Evolutionary conservation across 2,329 filamentous ascomycete species (phyloP).

Genomic region (Orbilia quercus): DNA sequence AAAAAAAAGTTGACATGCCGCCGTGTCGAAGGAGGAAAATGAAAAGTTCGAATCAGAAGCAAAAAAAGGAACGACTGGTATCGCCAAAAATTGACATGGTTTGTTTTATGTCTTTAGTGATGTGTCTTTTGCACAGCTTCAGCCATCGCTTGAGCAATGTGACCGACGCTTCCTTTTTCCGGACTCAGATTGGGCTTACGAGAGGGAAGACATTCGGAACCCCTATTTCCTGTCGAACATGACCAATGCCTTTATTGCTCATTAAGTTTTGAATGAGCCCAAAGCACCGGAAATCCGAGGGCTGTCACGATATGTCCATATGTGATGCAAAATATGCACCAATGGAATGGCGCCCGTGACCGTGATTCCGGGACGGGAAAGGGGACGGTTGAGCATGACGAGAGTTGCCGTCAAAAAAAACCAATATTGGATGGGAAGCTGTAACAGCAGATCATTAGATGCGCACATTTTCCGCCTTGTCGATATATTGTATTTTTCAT

Average conservation of each 20-base stretch:
- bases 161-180: constrained; percentile 56
- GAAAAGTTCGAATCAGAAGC: constrained; percentile 3
- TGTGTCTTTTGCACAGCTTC: constrained; percentile 21
- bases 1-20: constrained; percentile 9
- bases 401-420: constrained; percentile 15
- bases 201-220: constrained; percentile 22
- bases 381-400: constrained; percentile 35
- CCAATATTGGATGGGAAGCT: background rate
- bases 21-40: constrained; percentile 1
- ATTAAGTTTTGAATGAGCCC: constrained; percentile 24
- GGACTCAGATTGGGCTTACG: constrained; percentile 28
- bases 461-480: no score
- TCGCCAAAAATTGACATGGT: constrained; percentile 22
- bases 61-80: no score
- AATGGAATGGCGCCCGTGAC: constrained; percentile 50
- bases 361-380: constrained; percentile 54
- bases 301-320: constrained; percentile 20
- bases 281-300: constrained; percentile 39
- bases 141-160: constrained; percentile 43
- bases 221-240: constrained; percentile 42
- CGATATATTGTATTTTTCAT: background rate
- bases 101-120: background rate
- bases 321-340: constrained; percentile 48
- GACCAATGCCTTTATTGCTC: constrained; percentile 11
- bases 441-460: no score